phyloP scores from a whole-genome alignment of 108 stramenopile genomes.

The Aurantiochytrium sp. region DNA sequence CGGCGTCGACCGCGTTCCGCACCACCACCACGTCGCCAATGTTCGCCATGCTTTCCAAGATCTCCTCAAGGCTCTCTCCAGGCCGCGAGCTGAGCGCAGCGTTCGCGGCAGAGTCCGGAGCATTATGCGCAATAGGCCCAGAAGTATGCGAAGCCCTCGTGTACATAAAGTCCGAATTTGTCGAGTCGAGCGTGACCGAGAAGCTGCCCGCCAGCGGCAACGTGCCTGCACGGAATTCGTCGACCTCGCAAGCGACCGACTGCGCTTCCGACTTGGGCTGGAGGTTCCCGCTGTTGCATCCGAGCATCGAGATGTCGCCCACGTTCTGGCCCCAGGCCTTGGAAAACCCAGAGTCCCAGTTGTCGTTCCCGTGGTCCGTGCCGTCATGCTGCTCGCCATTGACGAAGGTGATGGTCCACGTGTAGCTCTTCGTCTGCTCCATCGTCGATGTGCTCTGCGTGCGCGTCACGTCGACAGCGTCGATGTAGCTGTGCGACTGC shows the following conservation, averaged over 20 bases:
- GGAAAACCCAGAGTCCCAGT: slow-evolving; percentile 71
- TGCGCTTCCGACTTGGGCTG: slow-evolving; percentile 62
- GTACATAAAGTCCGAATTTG: slow-evolving; percentile 59
- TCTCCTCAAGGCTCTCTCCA: slow-evolving; percentile 73
- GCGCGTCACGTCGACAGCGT: slow-evolving; percentile 36
- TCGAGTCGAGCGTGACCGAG: slow-evolving; percentile 65
- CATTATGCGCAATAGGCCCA: slow-evolving; percentile 69
- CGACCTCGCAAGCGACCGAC: slow-evolving; percentile 60
- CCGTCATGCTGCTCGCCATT: slow-evolving; percentile 44
- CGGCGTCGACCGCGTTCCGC: slow-evolving; percentile 55
- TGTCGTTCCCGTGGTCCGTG: slow-evolving; percentile 53
- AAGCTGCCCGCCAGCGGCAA: slow-evolving; percentile 70
- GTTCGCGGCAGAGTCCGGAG: slow-evolving; percentile 50
- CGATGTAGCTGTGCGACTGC: slow-evolving; percentile 38
- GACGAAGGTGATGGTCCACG: slow-evolving; percentile 44
- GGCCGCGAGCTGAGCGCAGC: slow-evolving; percentile 62
- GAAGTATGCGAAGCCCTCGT: slow-evolving; percentile 51
- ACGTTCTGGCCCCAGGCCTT: slow-evolving; percentile 80
- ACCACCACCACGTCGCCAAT: slow-evolving; percentile 73
- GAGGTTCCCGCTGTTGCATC: slow-evolving; percentile 58
- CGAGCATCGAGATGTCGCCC: slow-evolving; percentile 59
- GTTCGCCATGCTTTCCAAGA: slow-evolving; percentile 67
- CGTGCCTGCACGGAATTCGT: slow-evolving; percentile 60
- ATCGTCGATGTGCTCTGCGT: neutral
- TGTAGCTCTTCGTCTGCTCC: slow-evolving; percentile 33